phyloP scores from a whole-genome alignment of 768 basidiomycete genomes.

The Baorangia bicolor region DNA sequence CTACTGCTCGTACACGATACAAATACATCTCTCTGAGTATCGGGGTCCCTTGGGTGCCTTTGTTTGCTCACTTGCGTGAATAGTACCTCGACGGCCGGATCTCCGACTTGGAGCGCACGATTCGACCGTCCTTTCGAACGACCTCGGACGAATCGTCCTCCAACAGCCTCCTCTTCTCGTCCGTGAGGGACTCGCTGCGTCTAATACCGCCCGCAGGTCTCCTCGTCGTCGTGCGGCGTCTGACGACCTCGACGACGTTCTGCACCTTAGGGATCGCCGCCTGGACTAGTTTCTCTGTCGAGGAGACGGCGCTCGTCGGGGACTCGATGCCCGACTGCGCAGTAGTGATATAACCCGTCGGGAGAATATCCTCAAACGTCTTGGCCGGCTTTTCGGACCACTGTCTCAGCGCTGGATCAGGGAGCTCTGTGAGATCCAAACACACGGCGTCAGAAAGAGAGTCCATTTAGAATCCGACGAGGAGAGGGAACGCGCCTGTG shows the following conservation, averaged over 20 bases:
- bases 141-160: slow-evolving; percentile 20
- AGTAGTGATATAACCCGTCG: slow-evolving; percentile 44
- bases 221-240: slow-evolving; percentile 19
- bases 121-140: slow-evolving; percentile 5
- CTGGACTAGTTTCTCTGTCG: slow-evolving; percentile 32
- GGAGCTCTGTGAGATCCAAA: slow-evolving; percentile 17
- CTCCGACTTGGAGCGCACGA: slow-evolving; percentile 29
- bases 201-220: neutral
- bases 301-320: slow-evolving; percentile 13
- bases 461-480: neutral
- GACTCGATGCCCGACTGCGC: slow-evolving; percentile 22
- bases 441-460: neutral
- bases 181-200: slow-evolving; percentile 14
- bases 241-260: slow-evolving; percentile 33
- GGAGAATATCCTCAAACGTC: slow-evolving; percentile 50
- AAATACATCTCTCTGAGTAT: neutral
- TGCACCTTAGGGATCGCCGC: slow-evolving; percentile 42
- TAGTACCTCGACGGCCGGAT: slow-evolving; percentile 20
- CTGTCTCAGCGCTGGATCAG: slow-evolving; percentile 26
- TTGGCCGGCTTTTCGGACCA: slow-evolving; percentile 25
- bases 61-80: slow-evolving; percentile 12
- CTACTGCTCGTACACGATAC: neutral
- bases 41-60: too few species aligned
- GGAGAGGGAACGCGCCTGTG: slow-evolving; percentile 10
- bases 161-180: slow-evolving; percentile 23